Conservation (phyloP, 1,139 yeast species). For the Yamadazyma sp. region DNA sequence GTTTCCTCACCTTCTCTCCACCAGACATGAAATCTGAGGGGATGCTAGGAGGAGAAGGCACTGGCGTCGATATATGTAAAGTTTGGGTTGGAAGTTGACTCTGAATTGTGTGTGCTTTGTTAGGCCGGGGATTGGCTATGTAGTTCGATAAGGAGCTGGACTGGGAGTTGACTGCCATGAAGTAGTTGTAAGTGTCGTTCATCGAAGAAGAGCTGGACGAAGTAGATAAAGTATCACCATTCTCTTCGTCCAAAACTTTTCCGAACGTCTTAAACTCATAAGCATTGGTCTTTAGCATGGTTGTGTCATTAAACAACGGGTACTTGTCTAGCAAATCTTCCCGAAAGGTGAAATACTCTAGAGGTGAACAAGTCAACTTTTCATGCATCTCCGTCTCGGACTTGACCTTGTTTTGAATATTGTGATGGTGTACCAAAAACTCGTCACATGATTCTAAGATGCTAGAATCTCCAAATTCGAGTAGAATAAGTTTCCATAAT, state of each 20-base stretch:
- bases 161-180: constrained; percentile 44
- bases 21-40: constrained; percentile 58
- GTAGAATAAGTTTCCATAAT: constrained; percentile 56
- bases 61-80: constrained; percentile 83
- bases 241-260: constrained; percentile 12
- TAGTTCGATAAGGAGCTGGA: constrained; percentile 56
- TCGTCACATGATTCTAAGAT: constrained; percentile 48
- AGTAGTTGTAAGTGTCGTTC: constrained; percentile 27
- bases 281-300: constrained; percentile 11
- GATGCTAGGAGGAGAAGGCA: constrained; percentile 77
- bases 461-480: constrained; percentile 63
- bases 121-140: constrained; percentile 60
- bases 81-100: constrained; percentile 62
- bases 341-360: constrained; percentile 77
- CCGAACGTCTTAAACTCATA: constrained; percentile 21
- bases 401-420: constrained; percentile 32
- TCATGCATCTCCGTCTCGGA: constrained; percentile 18
- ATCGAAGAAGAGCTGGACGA: constrained; percentile 14
- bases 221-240: constrained; percentile 2
- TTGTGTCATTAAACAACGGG: constrained; percentile 53
- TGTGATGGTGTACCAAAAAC: constrained; percentile 45
- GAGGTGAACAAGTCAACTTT: constrained; percentile 60
- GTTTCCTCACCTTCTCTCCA: constrained; percentile 66
- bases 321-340: constrained; percentile 74
- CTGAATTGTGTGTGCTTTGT: constrained; percentile 52